Conservation (phyloP, 2,329 filamentous ascomycete species). For the Colletotrichum trifolii region DNA sequence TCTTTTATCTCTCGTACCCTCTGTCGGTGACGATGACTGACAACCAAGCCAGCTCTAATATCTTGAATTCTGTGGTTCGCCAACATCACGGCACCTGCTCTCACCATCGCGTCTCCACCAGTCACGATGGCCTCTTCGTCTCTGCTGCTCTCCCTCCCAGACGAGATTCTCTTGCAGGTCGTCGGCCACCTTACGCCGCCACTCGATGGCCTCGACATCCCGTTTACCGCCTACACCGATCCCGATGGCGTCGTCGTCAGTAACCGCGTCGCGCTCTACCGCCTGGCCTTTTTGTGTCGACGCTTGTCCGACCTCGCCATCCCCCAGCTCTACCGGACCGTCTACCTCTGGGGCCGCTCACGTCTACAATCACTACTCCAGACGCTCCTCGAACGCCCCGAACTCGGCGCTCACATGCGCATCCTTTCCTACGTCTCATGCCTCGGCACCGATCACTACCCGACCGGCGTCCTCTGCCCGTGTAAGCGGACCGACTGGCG, state of each 20-base stretch:
- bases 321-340: slow-evolving; percentile 28
- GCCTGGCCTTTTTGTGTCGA: slow-evolving; percentile 31
- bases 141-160: slow-evolving; percentile 29
- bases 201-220: slow-evolving; percentile 33
- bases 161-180: slow-evolving; percentile 33
- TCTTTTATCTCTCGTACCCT: not conserved
- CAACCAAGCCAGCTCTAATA: slow-evolving; percentile 22
- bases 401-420: slow-evolving; percentile 33
- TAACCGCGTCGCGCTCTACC: slow-evolving; percentile 30
- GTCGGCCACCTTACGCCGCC: slow-evolving; percentile 34
- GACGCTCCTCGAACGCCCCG: slow-evolving; percentile 33
- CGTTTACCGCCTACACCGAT: slow-evolving; percentile 32
- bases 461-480: slow-evolving; percentile 27
- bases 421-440: slow-evolving; percentile 34
- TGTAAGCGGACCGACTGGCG: slow-evolving; percentile 36
- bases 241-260: slow-evolving; percentile 34
- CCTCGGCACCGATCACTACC: slow-evolving; percentile 32
- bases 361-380: slow-evolving; percentile 33
- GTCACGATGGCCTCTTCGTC: slow-evolving; percentile 13
- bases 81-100: not conserved
- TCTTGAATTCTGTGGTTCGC: slow-evolving; percentile 3
- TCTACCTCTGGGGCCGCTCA: slow-evolving; percentile 34
- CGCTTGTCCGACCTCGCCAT: slow-evolving; percentile 31
- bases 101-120: not conserved
- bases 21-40: not conserved